phyloP scores from a whole-genome alignment of 805 yeast genomes.

The Wickerhamiella hasegawae region DNA sequence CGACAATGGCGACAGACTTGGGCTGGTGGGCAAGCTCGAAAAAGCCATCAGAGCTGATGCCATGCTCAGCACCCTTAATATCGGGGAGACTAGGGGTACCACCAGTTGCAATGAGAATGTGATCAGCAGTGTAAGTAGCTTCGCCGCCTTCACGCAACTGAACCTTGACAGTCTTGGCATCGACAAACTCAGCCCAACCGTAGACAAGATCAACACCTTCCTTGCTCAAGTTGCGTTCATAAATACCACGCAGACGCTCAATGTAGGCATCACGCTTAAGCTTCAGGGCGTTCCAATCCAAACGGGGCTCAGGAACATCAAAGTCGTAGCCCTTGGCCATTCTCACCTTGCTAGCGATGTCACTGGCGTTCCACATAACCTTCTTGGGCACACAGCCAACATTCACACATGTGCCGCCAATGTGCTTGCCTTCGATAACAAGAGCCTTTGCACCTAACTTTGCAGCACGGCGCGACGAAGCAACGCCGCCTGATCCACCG shows the following conservation, averaged over 20 bases:
- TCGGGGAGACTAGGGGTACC: constrained; percentile 67
- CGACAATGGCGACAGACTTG: constrained; percentile 81
- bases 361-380: constrained; percentile 97
- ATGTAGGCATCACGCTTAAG: constrained; percentile 86
- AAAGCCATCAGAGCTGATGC: constrained; percentile 82
- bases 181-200: constrained; percentile 71
- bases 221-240: constrained; percentile 68
- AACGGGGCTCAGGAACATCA: constrained; percentile 39
- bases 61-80: constrained; percentile 69
- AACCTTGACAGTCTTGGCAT: constrained; percentile 50
- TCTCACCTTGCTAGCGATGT: constrained; percentile 56
- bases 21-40: constrained; percentile 74
- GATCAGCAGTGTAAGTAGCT: constrained; percentile 57
- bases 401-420: constrained; percentile 98
- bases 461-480: constrained; percentile 96
- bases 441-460: constrained; percentile 74
- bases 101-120: constrained; percentile 82
- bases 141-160: constrained; percentile 43
- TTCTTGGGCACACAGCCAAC: constrained; percentile 99
- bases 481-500: constrained; percentile 98
- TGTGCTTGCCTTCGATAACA: constrained; percentile 57
- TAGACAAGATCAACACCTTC: constrained; percentile 79
- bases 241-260: constrained; percentile 76
- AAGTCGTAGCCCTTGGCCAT: constrained; percentile 80
- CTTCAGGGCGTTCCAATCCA: constrained; percentile 74